Evolutionary conservation across 2,329 filamentous ascomycete species (phyloP).

Genomic region (Beauveria asiatica): DNA sequence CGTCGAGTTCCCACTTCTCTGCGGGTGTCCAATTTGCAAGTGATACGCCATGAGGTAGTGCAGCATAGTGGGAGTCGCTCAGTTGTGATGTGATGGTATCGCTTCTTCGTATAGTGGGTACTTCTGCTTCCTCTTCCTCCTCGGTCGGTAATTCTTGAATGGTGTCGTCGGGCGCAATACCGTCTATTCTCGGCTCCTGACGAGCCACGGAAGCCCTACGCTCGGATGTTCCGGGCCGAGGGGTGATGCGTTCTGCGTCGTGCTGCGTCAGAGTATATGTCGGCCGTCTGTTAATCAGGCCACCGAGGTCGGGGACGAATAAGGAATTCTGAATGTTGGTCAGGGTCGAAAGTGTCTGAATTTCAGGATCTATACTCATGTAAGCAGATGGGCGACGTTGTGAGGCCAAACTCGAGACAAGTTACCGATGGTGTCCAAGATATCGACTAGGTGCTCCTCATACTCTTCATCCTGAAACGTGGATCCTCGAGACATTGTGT

Average conservation of each 20-base stretch:
- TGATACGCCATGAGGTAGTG: constrained; percentile 64
- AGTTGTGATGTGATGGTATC: constrained; percentile 59
- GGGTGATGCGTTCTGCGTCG: constrained; percentile 10
- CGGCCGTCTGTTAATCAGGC: constrained; percentile 65
- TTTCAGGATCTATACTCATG: constrained; percentile 62
- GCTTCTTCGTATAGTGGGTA: constrained; percentile 27
- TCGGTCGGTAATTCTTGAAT: constrained; percentile 14
- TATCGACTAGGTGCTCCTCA: constrained; percentile 30
- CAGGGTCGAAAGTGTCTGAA: constrained; percentile 72
- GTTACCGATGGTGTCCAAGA: constrained; percentile 32
- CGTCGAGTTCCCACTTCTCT: constrained; percentile 70
- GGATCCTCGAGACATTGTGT: not conserved
- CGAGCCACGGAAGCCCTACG: constrained; percentile 1
- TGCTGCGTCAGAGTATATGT: constrained; percentile 63
- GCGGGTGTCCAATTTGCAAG: constrained; percentile 67
- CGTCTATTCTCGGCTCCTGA: constrained; percentile 15
- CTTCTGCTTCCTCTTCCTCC: constrained; percentile 14
- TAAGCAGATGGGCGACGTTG: constrained; percentile 8
- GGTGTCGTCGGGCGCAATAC: constrained; percentile 16
- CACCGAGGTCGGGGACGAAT: constrained; percentile 74
- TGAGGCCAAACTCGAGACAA: not conserved
- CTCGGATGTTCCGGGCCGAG: constrained; percentile 9
- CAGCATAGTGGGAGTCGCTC: constrained; percentile 65
- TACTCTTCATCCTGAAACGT: constrained; percentile 24
- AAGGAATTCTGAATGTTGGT: constrained; percentile 88